Evolutionary conservation across 2,329 filamentous ascomycete species (phyloP), one percentile per base, ranked within the genome.

Genomic region (Neopestalotiopsis sp.): DNA sequence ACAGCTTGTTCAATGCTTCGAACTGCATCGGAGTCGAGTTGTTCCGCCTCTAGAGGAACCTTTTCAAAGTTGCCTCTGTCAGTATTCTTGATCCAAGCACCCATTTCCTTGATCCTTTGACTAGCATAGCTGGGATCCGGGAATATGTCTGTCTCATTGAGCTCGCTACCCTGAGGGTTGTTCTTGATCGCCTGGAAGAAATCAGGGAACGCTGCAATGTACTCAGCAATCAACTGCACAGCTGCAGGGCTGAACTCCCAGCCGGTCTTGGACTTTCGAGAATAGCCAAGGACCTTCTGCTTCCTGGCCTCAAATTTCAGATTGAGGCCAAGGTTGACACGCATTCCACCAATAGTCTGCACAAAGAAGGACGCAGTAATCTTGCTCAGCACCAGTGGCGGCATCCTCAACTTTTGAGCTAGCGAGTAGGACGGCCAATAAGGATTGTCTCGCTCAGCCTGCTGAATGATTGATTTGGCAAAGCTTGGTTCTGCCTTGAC

Each of bases 261-360:
- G 5, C 97, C 96, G 34, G 90, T 92, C 13, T 90, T 86, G 4
- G 91, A 91, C 77, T 96, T 96, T 74, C 94, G 92, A 30, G 95
- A 97, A 80, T 98, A 99, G 0, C 96, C 96, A 40, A 99, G 83
- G 6, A 99, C 96, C 83, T 99, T 99, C 74, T 95, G 88, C 81
- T 98, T 97, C 82, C 94, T 95, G 2, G 90, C 94, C 79, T 99
- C 96, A 70, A 99, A 99, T 80, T 99, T 99, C 73, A 99, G 87
- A 76, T 99, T 99, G 70, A 99, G 86, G 0, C 96, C 96, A 30
- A 99, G 84, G 75, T 99, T 99, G 71, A 97, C 87, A 74, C 93
- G 92, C 69, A 94, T 85, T 30, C 93, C 94, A 68, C 94, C 94
- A 4, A 95, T 90, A 20, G 82, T 88, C 68, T 90, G 89, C 68